Percentiles rank a stretch among this genome's conserved stretches.
These are phyloP conservation scores for Acephala macrosclerotiorum DNA, from an alignment of 2,329 filamentous ascomycete species.

Conservation along the genomic window DNA sequence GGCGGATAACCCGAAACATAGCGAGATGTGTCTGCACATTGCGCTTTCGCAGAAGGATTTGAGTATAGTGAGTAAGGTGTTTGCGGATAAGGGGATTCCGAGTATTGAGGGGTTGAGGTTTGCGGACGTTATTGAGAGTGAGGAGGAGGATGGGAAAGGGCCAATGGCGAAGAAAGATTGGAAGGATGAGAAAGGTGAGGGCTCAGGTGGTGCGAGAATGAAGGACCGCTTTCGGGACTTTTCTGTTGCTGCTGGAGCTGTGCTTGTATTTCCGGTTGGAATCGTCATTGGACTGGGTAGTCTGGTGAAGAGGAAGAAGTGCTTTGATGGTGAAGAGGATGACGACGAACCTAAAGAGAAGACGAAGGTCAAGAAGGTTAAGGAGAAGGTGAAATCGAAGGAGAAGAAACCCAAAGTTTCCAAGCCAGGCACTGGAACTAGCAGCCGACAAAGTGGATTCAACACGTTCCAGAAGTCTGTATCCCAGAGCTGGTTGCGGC, in stretches of 20 bases:
- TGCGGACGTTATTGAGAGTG: conserved; percentile 14
- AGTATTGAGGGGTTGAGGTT: conserved; percentile 19
- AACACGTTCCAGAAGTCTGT: background rate
- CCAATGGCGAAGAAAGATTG: too few relatives aligned
- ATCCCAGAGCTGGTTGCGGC: background rate
- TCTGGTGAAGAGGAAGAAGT: background rate
- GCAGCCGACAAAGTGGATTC: background rate
- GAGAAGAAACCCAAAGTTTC: too few relatives aligned
- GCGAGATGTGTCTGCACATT: conserved; percentile 22
- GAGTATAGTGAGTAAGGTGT: conserved; percentile 7
- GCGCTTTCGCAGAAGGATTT: conserved; percentile 17
- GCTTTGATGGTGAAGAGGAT: conserved; percentile 4
- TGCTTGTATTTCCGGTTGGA: conserved; percentile 6
- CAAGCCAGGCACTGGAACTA: too few relatives aligned
- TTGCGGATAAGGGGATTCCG: conserved; percentile 20
- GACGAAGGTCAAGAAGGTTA: background rate
- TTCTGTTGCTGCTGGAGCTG: background rate
- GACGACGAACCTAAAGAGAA: background rate
- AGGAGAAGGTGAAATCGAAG: background rate
- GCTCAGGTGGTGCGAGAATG: background rate
- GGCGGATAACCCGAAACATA: conserved; percentile 15
- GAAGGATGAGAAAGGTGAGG: background rate
- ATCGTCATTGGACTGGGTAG: conserved; percentile 1
- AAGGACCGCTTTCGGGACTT: background rate
- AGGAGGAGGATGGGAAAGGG: background rate